A percentile compares a stretch with the other conserved stretches of the same genome.
phyloP scores from a whole-genome alignment of 495 filamentous ascomycete genomes.

The Neurospora cerealis region DNA sequence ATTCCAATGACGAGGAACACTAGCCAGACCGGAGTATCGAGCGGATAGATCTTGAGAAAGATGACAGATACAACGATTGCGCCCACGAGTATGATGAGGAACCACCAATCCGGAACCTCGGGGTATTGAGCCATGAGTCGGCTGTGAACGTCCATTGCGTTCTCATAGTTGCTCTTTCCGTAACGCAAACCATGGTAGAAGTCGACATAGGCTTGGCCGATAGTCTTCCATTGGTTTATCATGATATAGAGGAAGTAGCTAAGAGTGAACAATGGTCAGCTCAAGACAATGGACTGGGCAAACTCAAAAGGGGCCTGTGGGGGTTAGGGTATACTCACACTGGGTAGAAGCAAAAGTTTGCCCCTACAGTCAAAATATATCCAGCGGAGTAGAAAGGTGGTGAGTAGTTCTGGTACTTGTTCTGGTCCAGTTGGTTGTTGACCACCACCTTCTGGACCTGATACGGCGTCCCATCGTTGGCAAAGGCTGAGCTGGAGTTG shows the following conservation, averaged over 20 bases:
- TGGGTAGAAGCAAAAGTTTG: conserved; percentile 50
- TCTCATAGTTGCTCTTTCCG: conserved; percentile 35
- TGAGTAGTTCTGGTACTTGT: conserved; percentile 45
- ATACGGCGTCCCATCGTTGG: conserved; percentile 43
- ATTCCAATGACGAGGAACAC: conserved; percentile 27
- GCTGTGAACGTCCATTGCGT: conserved; percentile 49
- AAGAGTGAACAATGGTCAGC: neutral
- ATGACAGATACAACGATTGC: conserved; percentile 44
- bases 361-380: conserved; percentile 46
- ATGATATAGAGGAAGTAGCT: conserved; percentile 42
- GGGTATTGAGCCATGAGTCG: conserved; percentile 50
- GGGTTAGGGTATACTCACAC: conserved; percentile 15
- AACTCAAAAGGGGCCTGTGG: no score
- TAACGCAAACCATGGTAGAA: conserved; percentile 37
- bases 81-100: conserved; percentile 31
- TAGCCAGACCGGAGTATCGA: conserved; percentile 25
- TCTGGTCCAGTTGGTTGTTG: conserved; percentile 38
- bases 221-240: conserved; percentile 42
- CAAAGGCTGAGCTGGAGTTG: conserved; percentile 35
- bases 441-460: conserved; percentile 43
- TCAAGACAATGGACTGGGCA: neutral
- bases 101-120: conserved; percentile 56
- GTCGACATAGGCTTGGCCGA: conserved; percentile 19
- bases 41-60: conserved; percentile 37
- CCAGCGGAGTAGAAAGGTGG: conserved; percentile 53